These are phyloP conservation scores for Nadsonia starkeyi-henricii DNA, from an alignment of 1,139 yeast species.

Conservation along the genomic window DNA sequence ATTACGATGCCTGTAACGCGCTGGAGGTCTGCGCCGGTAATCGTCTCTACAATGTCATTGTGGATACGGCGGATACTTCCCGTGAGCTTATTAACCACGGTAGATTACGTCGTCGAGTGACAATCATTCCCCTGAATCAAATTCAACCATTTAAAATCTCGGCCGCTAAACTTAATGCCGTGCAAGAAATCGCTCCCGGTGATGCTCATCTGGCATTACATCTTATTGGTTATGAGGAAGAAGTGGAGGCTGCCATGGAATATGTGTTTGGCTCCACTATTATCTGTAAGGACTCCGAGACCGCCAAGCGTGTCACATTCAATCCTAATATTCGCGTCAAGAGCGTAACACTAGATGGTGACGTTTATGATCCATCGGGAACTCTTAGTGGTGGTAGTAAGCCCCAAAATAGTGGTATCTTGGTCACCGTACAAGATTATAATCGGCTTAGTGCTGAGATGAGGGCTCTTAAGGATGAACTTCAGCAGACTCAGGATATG, in stretches of 20 bases:
- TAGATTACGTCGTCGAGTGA: constrained; percentile 64
- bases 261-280: constrained; percentile 82
- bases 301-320: constrained; percentile 80
- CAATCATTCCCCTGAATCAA: constrained; percentile 84
- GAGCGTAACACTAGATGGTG: constrained; percentile 91
- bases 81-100: constrained; percentile 71
- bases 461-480: constrained; percentile 27
- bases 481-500: constrained; percentile 30
- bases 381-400: constrained; percentile 93
- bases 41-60: constrained; percentile 76
- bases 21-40: constrained; percentile 94
- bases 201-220: constrained; percentile 81
- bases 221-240: constrained; percentile 58
- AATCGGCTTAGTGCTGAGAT: constrained; percentile 37
- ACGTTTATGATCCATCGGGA: constrained; percentile 91
- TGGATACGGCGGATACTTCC: constrained; percentile 76
- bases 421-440: constrained; percentile 55
- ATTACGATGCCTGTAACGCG: constrained; percentile 60
- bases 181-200: constrained; percentile 61
- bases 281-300: constrained; percentile 72
- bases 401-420: constrained; percentile 38
- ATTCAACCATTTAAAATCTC: constrained; percentile 39
- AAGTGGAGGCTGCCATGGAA: constrained; percentile 72
- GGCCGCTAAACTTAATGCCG: constrained; percentile 28
- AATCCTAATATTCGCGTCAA: constrained; percentile 67